Evolutionary conservation across 306 rosid species (phyloP).

Genomic region (Cicer pinnatifidum): DNA sequence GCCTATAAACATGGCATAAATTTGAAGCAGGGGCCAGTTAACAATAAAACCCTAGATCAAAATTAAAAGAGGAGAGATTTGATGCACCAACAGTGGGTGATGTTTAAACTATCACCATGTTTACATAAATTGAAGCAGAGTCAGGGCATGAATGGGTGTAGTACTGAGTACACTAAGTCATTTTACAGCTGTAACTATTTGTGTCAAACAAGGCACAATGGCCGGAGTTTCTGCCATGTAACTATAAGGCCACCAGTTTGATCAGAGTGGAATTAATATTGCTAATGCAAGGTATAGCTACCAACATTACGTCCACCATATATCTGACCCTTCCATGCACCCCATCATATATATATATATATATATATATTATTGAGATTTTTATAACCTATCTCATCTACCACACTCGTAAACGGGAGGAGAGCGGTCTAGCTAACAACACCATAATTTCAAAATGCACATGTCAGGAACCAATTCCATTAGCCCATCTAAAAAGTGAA

Average conservation of each 20-base stretch:
- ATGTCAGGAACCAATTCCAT: too few relatives aligned
- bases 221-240: not conserved
- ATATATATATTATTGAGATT: not conserved
- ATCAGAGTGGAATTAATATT: not conserved
- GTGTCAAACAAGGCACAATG: not conserved
- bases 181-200: not conserved
- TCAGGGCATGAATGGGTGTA: not conserved
- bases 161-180: not conserved
- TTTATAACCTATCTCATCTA: not conserved
- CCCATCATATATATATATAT: not conserved
- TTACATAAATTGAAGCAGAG: not conserved
- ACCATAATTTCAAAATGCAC: constrained; percentile 28
- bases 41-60: not conserved
- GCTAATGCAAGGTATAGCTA: not conserved
- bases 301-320: not conserved
- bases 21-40: constrained; percentile 15
- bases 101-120: constrained; percentile 11
- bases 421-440: constrained; percentile 20
- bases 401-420: constrained; percentile 13
- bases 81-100: not conserved
- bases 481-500: constrained; percentile 9
- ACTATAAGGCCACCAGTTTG: too few relatives aligned
- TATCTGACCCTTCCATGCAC: not conserved
- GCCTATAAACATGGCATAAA: constrained; percentile 21
- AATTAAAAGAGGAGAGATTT: constrained; percentile 23